Base-by-base conservation (phyloP, 139 green algal genomes). In the Chlamydomonas applanata region DNA sequence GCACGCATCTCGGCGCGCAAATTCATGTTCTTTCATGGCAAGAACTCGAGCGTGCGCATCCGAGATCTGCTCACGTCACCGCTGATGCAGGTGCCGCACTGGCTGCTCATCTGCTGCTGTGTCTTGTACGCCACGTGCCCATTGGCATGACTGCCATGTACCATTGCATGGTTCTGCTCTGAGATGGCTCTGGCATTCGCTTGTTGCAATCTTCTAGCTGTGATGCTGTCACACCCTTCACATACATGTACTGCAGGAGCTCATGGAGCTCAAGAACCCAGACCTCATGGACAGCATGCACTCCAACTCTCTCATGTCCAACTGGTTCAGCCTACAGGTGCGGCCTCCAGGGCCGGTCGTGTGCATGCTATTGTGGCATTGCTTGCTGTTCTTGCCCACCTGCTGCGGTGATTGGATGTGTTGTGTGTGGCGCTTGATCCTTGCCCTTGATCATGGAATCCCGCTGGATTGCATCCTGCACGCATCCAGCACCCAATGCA, bases 251-350 rank as follows among this genome's bases (percentile, higher is more conserved):
- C n/a, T n/a, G n/a, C 65, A 64, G 53, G 73, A 82, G 63, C 64
- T 83, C n/a, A 71, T 71, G 22, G 81, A 77, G 56, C 65, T 77
- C 44, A 75, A 77, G 69, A 72, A 78, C 67, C 62, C 33, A 45
- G 57, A 78, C 36, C 73, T 82, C 25, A 49, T 77, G 1, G 81
- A 87, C 32, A 53, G 69, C 35, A 25, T 25, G 64, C 27, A 35
- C 7, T 25, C 64, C 29, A 36, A 69, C 27, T 57, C 74, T 45
- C 70, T 86, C 52, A 78, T 82, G 45, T 69, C 59, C 64, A 84
- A 83, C 74, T 92, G 88, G 88, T 92, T 92, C 72, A 85, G 79
- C 30, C 49, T 85, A 32, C 84, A 89, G 84, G 84, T 89, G 69
- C 1, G 81, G 40, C 40, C 11, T 49, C 40, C n/a, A n/a, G n/a